These are phyloP conservation scores for Funneliformis mosseae DNA, from an alignment of 192 early-diverging fungal genomes.

Conservation along the genomic window DNA sequence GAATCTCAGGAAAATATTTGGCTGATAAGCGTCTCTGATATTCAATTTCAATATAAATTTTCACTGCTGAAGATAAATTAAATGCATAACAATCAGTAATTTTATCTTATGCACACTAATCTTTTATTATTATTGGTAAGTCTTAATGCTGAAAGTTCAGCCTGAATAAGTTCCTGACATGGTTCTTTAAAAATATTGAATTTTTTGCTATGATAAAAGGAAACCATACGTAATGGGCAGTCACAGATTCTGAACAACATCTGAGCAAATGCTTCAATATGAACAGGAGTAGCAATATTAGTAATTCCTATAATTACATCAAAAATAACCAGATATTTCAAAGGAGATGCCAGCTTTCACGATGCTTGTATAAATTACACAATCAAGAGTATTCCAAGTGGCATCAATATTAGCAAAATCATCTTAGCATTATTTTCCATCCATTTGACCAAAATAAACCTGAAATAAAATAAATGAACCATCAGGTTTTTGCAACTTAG, in stretches of 20 bases:
- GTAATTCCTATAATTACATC: no score
- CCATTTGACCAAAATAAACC: constrained; percentile 25
- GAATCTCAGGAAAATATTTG: no score
- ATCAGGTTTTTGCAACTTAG: constrained; percentile 28
- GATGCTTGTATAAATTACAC: constrained; percentile 22
- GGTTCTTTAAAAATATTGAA: constrained; percentile 19
- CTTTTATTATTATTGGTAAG: constrained; percentile 14
- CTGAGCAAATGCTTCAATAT: constrained; percentile 19
- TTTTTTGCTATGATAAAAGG: constrained; percentile 21
- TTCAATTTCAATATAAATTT: constrained; percentile 22
- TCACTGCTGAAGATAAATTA: constrained; percentile 13
- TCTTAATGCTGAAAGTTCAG: constrained; percentile 20
- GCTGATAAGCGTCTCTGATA: no score
- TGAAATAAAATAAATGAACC: no score
- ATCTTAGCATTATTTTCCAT: constrained; percentile 16
- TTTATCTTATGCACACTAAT: not conserved
- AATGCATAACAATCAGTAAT: constrained; percentile 13
- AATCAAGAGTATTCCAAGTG: constrained; percentile 14
- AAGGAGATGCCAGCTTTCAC: no score
- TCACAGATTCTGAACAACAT: constrained; percentile 5
- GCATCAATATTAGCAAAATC: constrained; percentile 24
- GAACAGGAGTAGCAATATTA: no score
- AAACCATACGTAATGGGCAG: constrained; percentile 20
- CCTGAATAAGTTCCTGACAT: constrained; percentile 13
- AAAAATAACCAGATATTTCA: no score